Evolutionary conservation across 306 rosid species (phyloP), one percentile per base, ranked within the genome.

Genomic region (Alnus glutinosa): DNA sequence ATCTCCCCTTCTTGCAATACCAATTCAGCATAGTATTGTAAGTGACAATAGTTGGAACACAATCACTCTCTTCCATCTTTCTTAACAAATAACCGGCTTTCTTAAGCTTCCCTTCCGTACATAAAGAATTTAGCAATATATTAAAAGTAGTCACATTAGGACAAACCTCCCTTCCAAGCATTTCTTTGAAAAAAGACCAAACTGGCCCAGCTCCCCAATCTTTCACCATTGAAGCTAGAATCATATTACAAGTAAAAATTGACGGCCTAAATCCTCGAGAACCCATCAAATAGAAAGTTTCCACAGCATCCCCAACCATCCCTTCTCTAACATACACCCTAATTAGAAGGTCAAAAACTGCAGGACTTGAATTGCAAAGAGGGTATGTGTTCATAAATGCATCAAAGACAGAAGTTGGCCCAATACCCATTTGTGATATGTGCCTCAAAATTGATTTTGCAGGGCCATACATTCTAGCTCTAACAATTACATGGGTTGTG

Each of bases 11-110:
- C 82, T 89, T 92, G 86, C 92, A 92, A 78, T 88, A 90, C 93
- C 95, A 89, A 83, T 83, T 86, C 77, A 92, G 92, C 89, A 92
- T 75, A 44, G 93, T 87, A 85, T 92, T 92, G 73, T 90, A 90
- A 51, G 90, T 89, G 58, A 90, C 88, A 4, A 80, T 70, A 12
- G 86, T 87, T 1, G 95, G 97, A 80, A 69, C 75, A 82, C 71
- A 81, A 47, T 93, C 93, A 13, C 84, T 81, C 67, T 82, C 85
- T 78, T 92, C 97, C 94, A 92, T 90, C 83, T 80, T 87, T 81
- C 76, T 86, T 82, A 92, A 76, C 9, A 90, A 86, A 80, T 77
- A 37, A 63, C 86, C 75, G 32, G 90, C 97, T 85, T 83, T 85
- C 75, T 77, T 89, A 77, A 92, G 87, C 84, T 82, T 85, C 80